Percentiles rank a stretch among this genome's conserved stretches.
These are phyloP conservation scores for Silene coronaria DNA, from an alignment of 179 eudicot species.

Conservation along the genomic window DNA sequence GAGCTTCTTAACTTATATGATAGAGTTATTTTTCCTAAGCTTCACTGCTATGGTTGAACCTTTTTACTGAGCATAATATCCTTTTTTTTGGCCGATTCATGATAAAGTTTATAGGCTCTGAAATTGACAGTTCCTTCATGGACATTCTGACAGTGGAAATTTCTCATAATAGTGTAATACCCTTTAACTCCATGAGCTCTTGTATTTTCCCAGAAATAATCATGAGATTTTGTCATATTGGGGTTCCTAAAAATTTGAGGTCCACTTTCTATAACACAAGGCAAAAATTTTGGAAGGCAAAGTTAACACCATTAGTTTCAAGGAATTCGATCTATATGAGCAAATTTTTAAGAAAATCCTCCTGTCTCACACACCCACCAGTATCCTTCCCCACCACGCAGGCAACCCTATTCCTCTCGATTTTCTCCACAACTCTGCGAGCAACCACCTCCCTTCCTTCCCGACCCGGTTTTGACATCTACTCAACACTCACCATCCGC, in stretches of 20 bases:
- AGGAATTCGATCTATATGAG: not conserved
- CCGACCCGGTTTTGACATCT: too few relatives aligned
- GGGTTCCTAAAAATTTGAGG: not conserved
- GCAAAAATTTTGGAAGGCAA: not conserved
- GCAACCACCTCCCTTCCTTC: too few relatives aligned
- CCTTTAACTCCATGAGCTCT: not conserved
- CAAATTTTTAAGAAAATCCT: not conserved
- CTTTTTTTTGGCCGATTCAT: constrained; percentile 10
- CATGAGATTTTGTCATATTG: too few relatives aligned
- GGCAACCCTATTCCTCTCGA: too few relatives aligned
- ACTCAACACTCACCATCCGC: too few relatives aligned
- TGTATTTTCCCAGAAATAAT: not conserved
- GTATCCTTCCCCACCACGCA: not conserved
- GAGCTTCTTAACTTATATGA: constrained; percentile 12
- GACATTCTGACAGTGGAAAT: not conserved
- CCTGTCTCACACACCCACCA: not conserved
- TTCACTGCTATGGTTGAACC: not conserved
- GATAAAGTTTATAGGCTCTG: not conserved
- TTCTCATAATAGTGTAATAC: not conserved
- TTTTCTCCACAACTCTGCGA: too few relatives aligned
- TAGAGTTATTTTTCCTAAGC: not conserved
- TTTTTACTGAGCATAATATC: constrained; percentile 4
- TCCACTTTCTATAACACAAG: too few relatives aligned
- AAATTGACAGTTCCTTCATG: not conserved
- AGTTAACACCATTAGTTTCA: not conserved